A percentile compares a stretch with the other conserved stretches of the same genome.
phyloP scores from a whole-genome alignment of 140 eudicot genomes.

The Oenanthe javanica region DNA sequence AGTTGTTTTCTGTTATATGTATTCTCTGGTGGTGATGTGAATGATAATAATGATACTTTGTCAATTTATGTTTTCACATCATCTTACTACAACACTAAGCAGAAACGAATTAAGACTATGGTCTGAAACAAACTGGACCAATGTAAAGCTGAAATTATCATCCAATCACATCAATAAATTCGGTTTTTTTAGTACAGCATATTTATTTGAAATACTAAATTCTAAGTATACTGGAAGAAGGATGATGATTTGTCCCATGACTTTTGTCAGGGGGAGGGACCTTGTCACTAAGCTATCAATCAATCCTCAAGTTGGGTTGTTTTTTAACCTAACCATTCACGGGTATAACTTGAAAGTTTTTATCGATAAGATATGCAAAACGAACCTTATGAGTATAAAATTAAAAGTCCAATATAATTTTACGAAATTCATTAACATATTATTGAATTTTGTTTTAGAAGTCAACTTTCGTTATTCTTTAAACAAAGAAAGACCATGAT shows the following conservation, averaged over 20 bases:
- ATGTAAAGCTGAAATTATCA: not conserved
- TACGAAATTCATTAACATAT: not conserved
- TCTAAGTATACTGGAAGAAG: not conserved
- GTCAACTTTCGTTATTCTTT: not conserved
- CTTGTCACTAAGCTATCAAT: not conserved
- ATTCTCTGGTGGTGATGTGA: too few relatives aligned
- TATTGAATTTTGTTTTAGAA: not conserved
- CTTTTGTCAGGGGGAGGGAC: not conserved
- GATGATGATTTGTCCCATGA: not conserved
- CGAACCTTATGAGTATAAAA: not conserved
- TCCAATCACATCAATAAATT: slow-evolving; percentile 1
- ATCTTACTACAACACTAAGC: not conserved
- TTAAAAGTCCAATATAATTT: not conserved
- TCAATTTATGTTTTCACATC: not conserved
- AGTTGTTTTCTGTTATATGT: not conserved
- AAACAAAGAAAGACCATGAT: not conserved
- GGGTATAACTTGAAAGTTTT: not conserved
- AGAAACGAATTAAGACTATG: not conserved
- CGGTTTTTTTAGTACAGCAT: not conserved
- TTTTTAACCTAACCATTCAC: not conserved
- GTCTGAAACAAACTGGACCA: not conserved
- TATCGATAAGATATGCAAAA: not conserved
- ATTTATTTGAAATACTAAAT: not conserved
- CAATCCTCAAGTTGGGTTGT: not conserved
- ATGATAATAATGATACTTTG: too few relatives aligned